Base-by-base conservation (phyloP, 2,329 filamentous ascomycete species). In the Ceratocystiopsis sp. region DNA sequence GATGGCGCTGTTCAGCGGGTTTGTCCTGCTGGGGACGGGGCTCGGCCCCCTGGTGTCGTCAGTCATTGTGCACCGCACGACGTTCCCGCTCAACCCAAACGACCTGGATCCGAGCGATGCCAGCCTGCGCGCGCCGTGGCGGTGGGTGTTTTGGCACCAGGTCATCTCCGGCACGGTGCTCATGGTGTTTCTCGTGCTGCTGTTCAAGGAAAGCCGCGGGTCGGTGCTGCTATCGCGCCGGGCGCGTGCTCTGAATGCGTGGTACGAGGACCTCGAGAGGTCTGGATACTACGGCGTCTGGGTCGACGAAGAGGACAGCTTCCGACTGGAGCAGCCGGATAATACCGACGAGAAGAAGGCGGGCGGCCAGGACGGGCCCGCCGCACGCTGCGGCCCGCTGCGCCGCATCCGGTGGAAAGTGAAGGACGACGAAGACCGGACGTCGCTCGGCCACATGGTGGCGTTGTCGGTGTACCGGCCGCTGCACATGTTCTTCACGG, bases 111-210 rank as follows among this genome's bases (percentile, higher is more conserved):
- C 18, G 12, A 39, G 39, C 11, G 53, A 61, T 11, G 51, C 57
- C 9, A 40, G 42, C 32, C 38, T 32, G 41, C 39, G 45, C 0
- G 46, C 55, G n/a, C 58, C 60, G 3, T 93, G 84, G 84, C 75
- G 84, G 48, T 94, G 86, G 86, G 74, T 87, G 0, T 93, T 93
- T 57, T 93, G 85, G 69, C 68, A 87, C 25, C 87, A 95, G 52
- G 74, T 76, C 9, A 85, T 94, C 38, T 62, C 73, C 18, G 74
- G 78, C 43, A 75, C 67, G 0, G 57, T 76, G 1, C 59, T 91
- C 38, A 71, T 86, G 43, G 50, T 73, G 1, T 61, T 77, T 1
- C 71, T 93, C 18, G 67, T 73, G 12, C 43, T 82, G 6, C 73
- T 84, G 44, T 87, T 94, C 60, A 74, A 76, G 38, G 87, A 95